These are phyloP conservation scores for Plasmodium inui DNA, from an alignment of 169 alveolate species.

Conservation along the genomic window DNA sequence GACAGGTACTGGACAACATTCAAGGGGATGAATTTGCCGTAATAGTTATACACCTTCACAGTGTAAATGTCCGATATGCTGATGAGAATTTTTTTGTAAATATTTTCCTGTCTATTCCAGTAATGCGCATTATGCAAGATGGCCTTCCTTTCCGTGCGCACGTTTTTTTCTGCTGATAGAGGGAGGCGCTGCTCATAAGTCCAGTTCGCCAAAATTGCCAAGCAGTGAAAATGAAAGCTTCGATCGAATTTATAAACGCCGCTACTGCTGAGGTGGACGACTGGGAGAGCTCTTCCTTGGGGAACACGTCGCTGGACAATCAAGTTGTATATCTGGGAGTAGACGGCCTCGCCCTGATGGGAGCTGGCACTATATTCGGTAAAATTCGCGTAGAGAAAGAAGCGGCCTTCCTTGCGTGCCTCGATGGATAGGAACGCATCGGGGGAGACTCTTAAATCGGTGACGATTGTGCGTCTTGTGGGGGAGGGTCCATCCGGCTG, in stretches of 20 bases:
- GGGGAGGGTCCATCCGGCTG: not conserved
- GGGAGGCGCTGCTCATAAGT: not conserved
- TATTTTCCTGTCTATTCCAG: not conserved
- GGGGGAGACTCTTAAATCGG: not conserved
- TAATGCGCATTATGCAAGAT: not conserved
- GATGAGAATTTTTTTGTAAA: conserved; percentile 12
- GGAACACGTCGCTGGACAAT: not conserved
- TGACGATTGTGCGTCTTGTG: conserved; percentile 3
- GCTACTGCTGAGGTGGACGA: conserved; percentile 14
- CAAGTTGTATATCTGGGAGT: conserved; percentile 33
- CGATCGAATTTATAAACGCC: conserved; percentile 23
- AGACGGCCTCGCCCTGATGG: not conserved
- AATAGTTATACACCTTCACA: conserved; percentile 26
- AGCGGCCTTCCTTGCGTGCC: conserved; percentile 37
- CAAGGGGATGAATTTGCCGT: conserved; percentile 45
- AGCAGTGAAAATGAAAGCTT: conserved; percentile 7
- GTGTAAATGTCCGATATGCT: conserved; percentile 15
- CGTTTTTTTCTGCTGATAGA: not conserved
- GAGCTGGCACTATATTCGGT: not conserved
- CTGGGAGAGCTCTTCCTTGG: not conserved
- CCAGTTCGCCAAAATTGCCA: not conserved
- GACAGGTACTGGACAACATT: conserved; percentile 37
- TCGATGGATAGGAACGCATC: conserved; percentile 38
- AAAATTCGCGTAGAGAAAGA: conserved; percentile 29
- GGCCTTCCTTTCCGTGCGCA: not conserved